Conservation (phyloP, 495 filamentous ascomycete genomes). For the Hypomontagnella submonticulosa region DNA sequence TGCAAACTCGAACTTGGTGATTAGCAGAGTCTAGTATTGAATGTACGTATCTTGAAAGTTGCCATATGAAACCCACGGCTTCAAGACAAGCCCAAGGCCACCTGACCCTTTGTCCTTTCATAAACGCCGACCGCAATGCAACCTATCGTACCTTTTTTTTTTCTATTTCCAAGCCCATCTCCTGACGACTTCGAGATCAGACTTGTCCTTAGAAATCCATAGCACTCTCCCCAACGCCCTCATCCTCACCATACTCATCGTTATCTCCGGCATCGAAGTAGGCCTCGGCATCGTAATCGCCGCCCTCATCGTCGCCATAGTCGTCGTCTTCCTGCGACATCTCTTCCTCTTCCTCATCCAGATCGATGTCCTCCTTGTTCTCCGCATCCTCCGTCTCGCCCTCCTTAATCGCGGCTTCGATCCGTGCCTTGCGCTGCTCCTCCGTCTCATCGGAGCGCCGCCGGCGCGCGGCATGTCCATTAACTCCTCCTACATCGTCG, state of each 20-base stretch:
- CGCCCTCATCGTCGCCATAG: slow-evolving; percentile 60
- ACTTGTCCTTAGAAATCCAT: slow-evolving; percentile 45
- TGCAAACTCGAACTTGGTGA: too few species aligned
- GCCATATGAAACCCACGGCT: neutral
- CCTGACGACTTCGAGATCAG: neutral
- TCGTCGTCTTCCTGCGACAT: slow-evolving; percentile 56
- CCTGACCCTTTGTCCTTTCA: neutral
- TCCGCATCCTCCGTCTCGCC: slow-evolving; percentile 54
- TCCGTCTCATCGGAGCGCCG: slow-evolving; percentile 51
- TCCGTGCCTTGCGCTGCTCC: slow-evolving; percentile 54
- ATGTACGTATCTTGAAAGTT: too few species aligned
- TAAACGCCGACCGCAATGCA: slow-evolving; percentile 33
- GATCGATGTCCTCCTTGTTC: slow-evolving; percentile 49
- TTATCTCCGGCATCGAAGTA: slow-evolving; percentile 65
- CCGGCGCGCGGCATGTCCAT: slow-evolving; percentile 37
- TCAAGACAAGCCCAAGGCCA: neutral
- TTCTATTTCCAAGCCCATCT: neutral
- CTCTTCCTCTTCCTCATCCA: slow-evolving; percentile 58
- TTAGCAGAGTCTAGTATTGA: too few species aligned
- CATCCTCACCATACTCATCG: slow-evolving; percentile 58
- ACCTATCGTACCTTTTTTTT: neutral
- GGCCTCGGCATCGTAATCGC: slow-evolving; percentile 66
- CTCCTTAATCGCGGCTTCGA: slow-evolving; percentile 49
- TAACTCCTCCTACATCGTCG: slow-evolving; percentile 36
- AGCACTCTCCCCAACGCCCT: slow-evolving; percentile 58